These are phyloP conservation scores for Podila epigama DNA, from an alignment of 192 early-diverging fungal species.

Conservation along the genomic window DNA sequence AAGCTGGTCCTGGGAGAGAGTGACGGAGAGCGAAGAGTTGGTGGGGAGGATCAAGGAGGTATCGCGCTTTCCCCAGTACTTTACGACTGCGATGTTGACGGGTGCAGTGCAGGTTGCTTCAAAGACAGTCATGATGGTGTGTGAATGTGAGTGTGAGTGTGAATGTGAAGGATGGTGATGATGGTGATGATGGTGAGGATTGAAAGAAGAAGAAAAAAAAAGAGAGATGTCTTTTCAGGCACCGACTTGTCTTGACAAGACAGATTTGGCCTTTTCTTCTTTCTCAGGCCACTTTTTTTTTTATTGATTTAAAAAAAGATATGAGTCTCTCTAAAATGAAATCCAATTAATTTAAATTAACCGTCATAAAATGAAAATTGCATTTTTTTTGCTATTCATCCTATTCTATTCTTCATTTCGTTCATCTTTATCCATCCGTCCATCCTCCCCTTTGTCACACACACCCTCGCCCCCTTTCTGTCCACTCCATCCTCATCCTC, in stretches of 20 bases:
- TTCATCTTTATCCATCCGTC: background rate
- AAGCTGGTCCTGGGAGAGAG: slow-evolving; percentile 95
- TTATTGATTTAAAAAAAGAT: background rate
- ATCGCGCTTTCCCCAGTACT: slow-evolving; percentile 99
- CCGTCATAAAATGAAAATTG: no score
- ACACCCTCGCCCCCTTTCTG: background rate
- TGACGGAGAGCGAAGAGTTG: slow-evolving; percentile 96
- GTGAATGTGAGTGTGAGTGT: background rate
- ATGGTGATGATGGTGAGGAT: background rate
- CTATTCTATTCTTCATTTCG: background rate
- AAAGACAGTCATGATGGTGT: slow-evolving; percentile 36
- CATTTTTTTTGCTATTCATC: no score
- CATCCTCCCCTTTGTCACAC: background rate
- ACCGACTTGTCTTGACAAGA: background rate
- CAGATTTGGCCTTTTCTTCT: background rate
- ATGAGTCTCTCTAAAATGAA: no score
- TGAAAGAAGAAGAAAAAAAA: background rate
- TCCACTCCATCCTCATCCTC: background rate
- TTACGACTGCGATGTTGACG: slow-evolving; percentile 99
- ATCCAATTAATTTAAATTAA: no score
- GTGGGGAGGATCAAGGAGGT: slow-evolving; percentile 91
- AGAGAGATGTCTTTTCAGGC: slow-evolving; percentile 1
- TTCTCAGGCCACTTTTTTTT: background rate
- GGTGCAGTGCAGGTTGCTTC: slow-evolving; percentile 90
- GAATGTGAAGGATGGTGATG: background rate